A percentile compares a stretch with the other conserved stretches of the same genome.
Evolutionary conservation across 148 eudicot genomes (phyloP).

Genomic region (Nepenthes gracilis): DNA sequence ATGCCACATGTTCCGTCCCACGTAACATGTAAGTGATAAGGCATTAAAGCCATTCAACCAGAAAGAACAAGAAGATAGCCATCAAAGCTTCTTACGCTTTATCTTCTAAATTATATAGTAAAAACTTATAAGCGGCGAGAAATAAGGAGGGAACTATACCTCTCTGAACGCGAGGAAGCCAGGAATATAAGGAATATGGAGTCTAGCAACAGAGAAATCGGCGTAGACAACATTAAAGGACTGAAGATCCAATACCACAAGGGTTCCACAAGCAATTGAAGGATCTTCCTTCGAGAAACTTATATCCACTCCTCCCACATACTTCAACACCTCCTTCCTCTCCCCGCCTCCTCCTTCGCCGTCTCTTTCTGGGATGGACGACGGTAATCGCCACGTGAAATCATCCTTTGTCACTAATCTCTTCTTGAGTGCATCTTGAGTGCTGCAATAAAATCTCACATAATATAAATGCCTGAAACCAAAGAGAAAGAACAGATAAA

Average conservation of each 20-base stretch:
- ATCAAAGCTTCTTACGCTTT: too few relatives aligned
- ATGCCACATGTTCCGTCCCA: background rate
- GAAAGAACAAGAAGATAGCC: too few relatives aligned
- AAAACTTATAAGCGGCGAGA: too few relatives aligned
- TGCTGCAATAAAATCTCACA: conserved; percentile 13
- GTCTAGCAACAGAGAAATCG: conserved; percentile 43
- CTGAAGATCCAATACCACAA: conserved; percentile 56
- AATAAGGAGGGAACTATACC: conserved; percentile 14
- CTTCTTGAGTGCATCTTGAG: conserved; percentile 27
- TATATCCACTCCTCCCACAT: conserved; percentile 88
- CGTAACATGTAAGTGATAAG: too few relatives aligned
- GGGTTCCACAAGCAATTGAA: conserved; percentile 70
- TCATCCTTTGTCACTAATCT: conserved; percentile 17
- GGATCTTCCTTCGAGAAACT: conserved; percentile 76
- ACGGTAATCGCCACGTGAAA: conserved; percentile 23
- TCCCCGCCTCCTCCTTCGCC: conserved; percentile 6
- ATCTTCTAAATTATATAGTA: too few relatives aligned
- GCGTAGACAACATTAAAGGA: conserved; percentile 51
- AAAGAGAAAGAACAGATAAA: too few relatives aligned
- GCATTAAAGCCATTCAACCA: too few relatives aligned
- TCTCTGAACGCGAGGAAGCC: conserved; percentile 95
- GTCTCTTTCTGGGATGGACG: background rate
- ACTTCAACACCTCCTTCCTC: conserved; percentile 37
- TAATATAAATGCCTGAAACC: background rate
- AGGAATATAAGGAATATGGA: conserved; percentile 65